Evolutionary conservation across 768 basidiomycete genomes (phyloP), one percentile per base, ranked within the genome.

Genomic region (Pleurotus giganteus): DNA sequence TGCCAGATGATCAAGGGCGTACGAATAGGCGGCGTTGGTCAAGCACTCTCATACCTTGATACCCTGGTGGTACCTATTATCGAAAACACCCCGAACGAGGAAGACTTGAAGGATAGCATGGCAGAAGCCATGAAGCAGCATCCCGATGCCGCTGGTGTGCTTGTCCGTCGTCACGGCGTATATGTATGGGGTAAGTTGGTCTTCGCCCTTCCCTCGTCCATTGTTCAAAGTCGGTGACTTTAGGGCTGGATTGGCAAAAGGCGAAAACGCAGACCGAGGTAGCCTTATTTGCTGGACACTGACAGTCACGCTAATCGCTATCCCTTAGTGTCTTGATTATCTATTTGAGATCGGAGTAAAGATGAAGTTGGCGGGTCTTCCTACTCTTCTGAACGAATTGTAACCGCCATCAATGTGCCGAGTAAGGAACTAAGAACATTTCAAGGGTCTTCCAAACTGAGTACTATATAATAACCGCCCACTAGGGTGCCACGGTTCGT

Each of bases 1-100:
- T 21, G 19, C 21, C 49, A 94, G 84, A 94, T 94, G 93, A 95
- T 94, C 66, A 95, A 95, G 67, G 93, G 92, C 21, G 82, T 95
- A 41, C 80, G 91, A 8, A 65, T 84, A 13, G 88, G 82, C 4
- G 92, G 93, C 9, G 84, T 78, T n/a, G 90, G 89, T 1, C 68
- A 72, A n/a, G 80, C 90, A 0, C 65, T 93, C 58, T 86, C 88
- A 1, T 94, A 92, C 69, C 82, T 92, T 50, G 91, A 95, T 69
- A 94, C 89, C 3, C 79, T 94, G 7, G 84, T 83, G 49, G 74
- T 95, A 2, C 93, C 92, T 0, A 94, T 95, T 64, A 95, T 94
- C 57, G 88, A 91, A 61, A 95, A 94, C 63, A 95, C 93, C 1
- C 92, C 92, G 4, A 79, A 89, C 56, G 93, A 95, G 66, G 92